Percentiles rank a stretch among this genome's conserved stretches.
These are phyloP conservation scores for Tardiomyces blankii DNA, from an alignment of 1,139 yeast species.

Conservation along the genomic window DNA sequence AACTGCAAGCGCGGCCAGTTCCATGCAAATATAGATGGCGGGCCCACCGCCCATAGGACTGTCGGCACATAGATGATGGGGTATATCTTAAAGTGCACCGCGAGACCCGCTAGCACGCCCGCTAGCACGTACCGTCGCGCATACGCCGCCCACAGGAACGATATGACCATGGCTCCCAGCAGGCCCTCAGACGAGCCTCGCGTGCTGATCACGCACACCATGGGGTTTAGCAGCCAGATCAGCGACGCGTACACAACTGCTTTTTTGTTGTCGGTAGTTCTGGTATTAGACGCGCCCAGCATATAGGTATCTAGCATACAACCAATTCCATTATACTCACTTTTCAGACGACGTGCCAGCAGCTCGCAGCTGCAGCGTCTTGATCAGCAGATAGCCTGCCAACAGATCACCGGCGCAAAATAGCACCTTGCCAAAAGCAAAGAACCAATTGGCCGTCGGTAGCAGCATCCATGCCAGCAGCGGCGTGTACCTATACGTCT, in stretches of 20 bases:
- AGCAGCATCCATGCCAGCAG: constrained; percentile 69
- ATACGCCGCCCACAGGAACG: constrained; percentile 39
- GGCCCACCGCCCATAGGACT: constrained; percentile 28
- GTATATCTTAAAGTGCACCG: constrained; percentile 84
- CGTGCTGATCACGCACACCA: constrained; percentile 89
- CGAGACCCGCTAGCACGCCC: constrained; percentile 58
- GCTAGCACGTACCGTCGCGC: constrained; percentile 32
- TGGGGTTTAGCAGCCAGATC: constrained; percentile 86
- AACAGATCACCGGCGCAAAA: constrained; percentile 70
- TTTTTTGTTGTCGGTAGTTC: constrained; percentile 18
- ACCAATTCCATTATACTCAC: neutral
- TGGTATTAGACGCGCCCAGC: neutral
- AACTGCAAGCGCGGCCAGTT: constrained; percentile 33
- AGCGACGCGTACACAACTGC: constrained; percentile 35
- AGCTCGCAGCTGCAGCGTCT: constrained; percentile 28
- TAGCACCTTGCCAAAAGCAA: constrained; percentile 66
- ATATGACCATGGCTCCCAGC: constrained; percentile 65
- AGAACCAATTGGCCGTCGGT: constrained; percentile 45
- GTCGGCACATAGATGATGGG: constrained; percentile 77
- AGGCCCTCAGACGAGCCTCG: constrained; percentile 92
- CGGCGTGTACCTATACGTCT: constrained; percentile 90
- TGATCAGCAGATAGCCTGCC: constrained; percentile 60
- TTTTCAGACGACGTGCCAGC: neutral
- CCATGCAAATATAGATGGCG: constrained; percentile 9
- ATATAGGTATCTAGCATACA: neutral